A percentile compares a stretch with the other conserved stretches of the same genome.
These are phyloP conservation scores for Phytophthora pistaciae DNA, from an alignment of 352 stramenopile species.

Conservation along the genomic window DNA sequence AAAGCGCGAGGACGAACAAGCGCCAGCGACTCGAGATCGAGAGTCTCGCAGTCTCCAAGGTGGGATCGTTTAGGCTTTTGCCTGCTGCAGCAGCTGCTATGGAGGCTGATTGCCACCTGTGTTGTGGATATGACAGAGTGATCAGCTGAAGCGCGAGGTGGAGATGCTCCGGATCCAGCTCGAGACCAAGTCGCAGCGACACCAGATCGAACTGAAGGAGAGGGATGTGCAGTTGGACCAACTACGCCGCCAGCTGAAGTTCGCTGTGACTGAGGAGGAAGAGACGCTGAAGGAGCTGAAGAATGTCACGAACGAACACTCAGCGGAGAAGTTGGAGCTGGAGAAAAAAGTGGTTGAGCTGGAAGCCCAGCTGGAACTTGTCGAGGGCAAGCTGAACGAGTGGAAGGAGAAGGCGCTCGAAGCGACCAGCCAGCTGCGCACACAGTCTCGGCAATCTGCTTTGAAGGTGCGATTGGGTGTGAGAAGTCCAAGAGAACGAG, in stretches of 20 bases:
- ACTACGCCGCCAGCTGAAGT: constrained; percentile 71
- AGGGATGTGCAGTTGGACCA: constrained; percentile 75
- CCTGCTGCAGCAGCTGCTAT: not conserved
- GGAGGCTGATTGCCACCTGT: not conserved
- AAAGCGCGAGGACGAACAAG: constrained; percentile 45
- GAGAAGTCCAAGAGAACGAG: not conserved
- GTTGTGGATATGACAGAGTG: constrained; percentile 38
- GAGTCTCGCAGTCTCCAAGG: constrained; percentile 65
- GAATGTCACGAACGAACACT: constrained; percentile 51
- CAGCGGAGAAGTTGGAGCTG: constrained; percentile 64
- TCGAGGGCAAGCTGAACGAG: constrained; percentile 69
- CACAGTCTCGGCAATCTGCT: constrained; percentile 50
- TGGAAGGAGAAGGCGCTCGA: constrained; percentile 83
- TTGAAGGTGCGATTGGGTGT: constrained; percentile 50
- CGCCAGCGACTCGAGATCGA: constrained; percentile 68
- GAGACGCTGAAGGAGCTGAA: constrained; percentile 73
- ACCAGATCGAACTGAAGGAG: constrained; percentile 78
- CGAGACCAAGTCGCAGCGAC: constrained; percentile 54
- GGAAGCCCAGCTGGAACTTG: constrained; percentile 72
- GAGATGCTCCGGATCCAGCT: constrained; percentile 66
- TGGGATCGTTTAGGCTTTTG: constrained; percentile 20
- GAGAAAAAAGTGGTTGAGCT: constrained; percentile 81
- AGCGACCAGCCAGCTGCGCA: constrained; percentile 52
- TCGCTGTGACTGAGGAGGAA: constrained; percentile 70
- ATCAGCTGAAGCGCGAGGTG: constrained; percentile 60